Percentiles rank a stretch among this genome's conserved stretches.
phyloP scores from a whole-genome alignment of 176 grass and related monocot genomes.

The Ampelocalamus luodianensis region DNA sequence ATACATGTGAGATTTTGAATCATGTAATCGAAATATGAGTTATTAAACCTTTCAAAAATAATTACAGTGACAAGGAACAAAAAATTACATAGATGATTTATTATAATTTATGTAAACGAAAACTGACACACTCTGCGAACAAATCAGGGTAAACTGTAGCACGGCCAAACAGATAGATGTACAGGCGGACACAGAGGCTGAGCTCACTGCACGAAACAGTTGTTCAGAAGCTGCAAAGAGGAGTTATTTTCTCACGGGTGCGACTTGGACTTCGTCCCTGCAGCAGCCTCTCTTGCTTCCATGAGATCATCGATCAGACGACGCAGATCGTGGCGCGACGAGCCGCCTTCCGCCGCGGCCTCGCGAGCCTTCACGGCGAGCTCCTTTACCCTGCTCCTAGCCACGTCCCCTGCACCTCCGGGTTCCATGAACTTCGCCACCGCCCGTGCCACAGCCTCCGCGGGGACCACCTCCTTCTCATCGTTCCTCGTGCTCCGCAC shows the following conservation, averaged over 20 bases:
- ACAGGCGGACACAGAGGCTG: too few relatives aligned
- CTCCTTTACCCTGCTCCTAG: constrained; percentile 31
- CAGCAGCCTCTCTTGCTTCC: neutral
- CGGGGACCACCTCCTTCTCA: constrained; percentile 8
- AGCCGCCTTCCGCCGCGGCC: constrained; percentile 27
- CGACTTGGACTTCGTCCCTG: neutral
- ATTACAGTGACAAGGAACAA: too few relatives aligned
- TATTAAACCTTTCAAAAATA: too few relatives aligned
- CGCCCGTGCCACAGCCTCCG: neutral
- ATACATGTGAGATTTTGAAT: too few relatives aligned
- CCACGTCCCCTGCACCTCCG: constrained; percentile 1
- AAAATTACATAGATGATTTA: too few relatives aligned
- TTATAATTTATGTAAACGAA: too few relatives aligned
- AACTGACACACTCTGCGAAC: too few relatives aligned
- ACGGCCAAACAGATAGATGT: too few relatives aligned
- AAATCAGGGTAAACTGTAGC: too few relatives aligned
- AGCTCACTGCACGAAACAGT: too few relatives aligned
- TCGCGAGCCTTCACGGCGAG: constrained; percentile 1
- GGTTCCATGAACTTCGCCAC: constrained; percentile 37
- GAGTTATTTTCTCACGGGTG: neutral
- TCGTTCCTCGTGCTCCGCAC: neutral
- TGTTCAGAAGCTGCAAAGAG: too few relatives aligned
- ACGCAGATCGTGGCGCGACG: constrained; percentile 17
- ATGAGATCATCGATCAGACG: constrained; percentile 37
- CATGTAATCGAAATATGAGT: too few relatives aligned